Conservation (phyloP, 2,329 filamentous ascomycete species). For the Cercospora sp. region DNA sequence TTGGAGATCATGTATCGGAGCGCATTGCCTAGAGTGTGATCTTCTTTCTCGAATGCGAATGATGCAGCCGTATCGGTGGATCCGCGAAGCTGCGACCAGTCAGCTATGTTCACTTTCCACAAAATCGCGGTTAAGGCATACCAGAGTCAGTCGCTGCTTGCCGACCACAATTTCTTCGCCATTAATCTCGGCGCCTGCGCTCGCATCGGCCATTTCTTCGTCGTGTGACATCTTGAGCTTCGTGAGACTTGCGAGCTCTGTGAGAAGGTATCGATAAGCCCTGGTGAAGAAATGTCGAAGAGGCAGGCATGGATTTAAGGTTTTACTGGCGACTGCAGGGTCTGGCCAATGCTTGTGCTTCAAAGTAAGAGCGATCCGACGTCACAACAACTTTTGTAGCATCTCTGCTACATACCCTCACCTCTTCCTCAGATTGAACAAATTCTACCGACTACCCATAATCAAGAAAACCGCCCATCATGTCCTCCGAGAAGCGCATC, state of each 20-base stretch:
- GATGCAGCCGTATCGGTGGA: conserved; percentile 84
- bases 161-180: conserved; percentile 39
- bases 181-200: conserved; percentile 48
- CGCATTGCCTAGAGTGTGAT: conserved; percentile 93
- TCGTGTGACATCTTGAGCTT: conserved; percentile 33
- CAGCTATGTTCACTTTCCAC: not conserved
- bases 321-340: conserved; percentile 21
- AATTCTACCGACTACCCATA: not conserved
- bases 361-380: conserved; percentile 11
- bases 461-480: conserved; percentile 13
- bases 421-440: not conserved
- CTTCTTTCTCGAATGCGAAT: conserved; percentile 91
- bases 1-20: conserved; percentile 97
- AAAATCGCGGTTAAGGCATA: conserved; percentile 24
- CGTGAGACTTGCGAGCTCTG: not conserved
- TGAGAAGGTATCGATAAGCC: not conserved
- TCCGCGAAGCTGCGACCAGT: conserved; percentile 68
- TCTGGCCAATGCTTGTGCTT: conserved; percentile 16
- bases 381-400: conserved; percentile 14
- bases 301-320: conserved; percentile 12
- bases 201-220: conserved; percentile 41
- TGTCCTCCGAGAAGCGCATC: conserved; percentile 36
- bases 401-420: not conserved
- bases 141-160: conserved; percentile 49
- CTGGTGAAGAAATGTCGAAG: conserved; percentile 2